Evolutionary conservation across 225 moss, liverwort and hornwort species (phyloP).

Genomic region (Pseudoscleropodium purum): DNA sequence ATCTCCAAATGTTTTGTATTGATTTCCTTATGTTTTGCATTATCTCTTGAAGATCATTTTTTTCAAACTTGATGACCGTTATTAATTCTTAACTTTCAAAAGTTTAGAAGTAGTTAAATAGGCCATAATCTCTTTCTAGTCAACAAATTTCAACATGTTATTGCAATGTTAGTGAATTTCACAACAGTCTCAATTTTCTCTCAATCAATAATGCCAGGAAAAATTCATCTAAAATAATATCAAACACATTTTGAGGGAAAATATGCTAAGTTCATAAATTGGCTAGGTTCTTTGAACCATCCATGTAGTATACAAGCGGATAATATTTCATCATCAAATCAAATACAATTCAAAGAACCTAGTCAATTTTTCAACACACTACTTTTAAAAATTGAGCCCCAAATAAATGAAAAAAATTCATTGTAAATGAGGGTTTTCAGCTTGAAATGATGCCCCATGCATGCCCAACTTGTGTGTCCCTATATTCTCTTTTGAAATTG

Average conservation of each 20-base stretch:
- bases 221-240: not conserved
- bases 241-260: not conserved
- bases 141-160: not conserved
- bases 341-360: not conserved
- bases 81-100: too few relatives aligned
- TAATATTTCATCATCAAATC: not conserved
- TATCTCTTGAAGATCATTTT: too few relatives aligned
- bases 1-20: too few relatives aligned
- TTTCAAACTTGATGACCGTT: too few relatives aligned
- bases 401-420: not conserved
- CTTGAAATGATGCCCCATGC: too few relatives aligned
- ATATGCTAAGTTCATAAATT: not conserved
- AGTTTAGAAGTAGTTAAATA: too few relatives aligned
- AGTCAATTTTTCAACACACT: not conserved
- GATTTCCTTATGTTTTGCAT: too few relatives aligned
- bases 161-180: too few relatives aligned
- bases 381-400: too few relatives aligned
- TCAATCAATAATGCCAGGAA: too few relatives aligned
- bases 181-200: not conserved
- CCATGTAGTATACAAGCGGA: too few relatives aligned
- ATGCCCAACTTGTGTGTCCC: not conserved
- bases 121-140: not conserved
- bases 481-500: not conserved
- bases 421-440: not conserved
- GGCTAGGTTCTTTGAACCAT: not conserved